Base-by-base conservation (phyloP, 805 yeast species). In the Millerago galiae region DNA sequence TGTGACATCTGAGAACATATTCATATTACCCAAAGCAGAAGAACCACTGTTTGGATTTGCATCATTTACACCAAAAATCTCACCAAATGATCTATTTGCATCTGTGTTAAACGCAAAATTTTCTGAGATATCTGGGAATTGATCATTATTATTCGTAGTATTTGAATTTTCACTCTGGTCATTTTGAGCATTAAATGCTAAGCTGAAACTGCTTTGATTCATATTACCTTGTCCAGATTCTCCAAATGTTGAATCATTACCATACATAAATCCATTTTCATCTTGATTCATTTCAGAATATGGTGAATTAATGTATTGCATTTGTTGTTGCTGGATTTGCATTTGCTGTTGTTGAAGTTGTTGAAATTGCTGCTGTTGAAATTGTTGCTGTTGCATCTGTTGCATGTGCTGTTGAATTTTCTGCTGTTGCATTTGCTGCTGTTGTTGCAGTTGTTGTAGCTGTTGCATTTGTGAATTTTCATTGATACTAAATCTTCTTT, bases 1-100 rank as follows among this genome's bases (percentile, higher is more conserved):
- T 4, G 29, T 33, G 28, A 33, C 16, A 16, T 34, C 42, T 11
- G 37, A 14, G 18, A 38, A 38, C 28, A 42, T 17, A 30, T 41
- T 37, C 36, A 37, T 35, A 8, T 16, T 32, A 3, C 40, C 43
- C 40, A 47, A 33, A 4, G 40, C 50, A 16, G 30, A 17, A 9
- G 39, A 34, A 16, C 35, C 35, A 13, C 26, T 30, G 21, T 18
- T 16, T n/a, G 45, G 40, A 27, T 41, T 38, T 3, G 34, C 7
- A 26, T 27, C 40, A 25, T 8, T 14, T 2, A 43, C 46, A 13
- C 52, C 54, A 37, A 53, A 51, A 35, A 53, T 34, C 13, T 53
- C 51, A 16, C 51, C 52, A 26, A 49, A 36, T 10, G 52, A 44
- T 26, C 34, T 47, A 13, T 47, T 49, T 3, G 47, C 46, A 29